Conservation (phyloP, 2,329 filamentous ascomycete genomes). For the Trichoderma hamatum region DNA sequence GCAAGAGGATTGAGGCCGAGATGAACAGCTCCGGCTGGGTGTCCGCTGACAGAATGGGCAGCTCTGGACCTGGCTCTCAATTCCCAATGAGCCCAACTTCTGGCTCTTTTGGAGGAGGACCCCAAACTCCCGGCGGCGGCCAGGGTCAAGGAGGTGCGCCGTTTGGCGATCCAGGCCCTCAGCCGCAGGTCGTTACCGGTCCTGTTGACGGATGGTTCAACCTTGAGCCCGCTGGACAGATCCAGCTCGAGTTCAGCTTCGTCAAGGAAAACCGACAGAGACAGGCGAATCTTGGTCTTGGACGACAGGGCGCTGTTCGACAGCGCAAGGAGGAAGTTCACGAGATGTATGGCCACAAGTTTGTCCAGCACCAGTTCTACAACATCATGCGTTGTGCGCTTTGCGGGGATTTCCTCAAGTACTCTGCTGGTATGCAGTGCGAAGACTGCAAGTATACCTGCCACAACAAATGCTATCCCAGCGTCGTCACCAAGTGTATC, state of each 20-base stretch:
- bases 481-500: slow-evolving; percentile 98
- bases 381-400: slow-evolving; percentile 99
- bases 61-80: slow-evolving; percentile 52
- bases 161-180: slow-evolving; percentile 44
- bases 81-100: slow-evolving; percentile 60
- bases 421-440: slow-evolving; percentile 98
- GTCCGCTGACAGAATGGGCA: slow-evolving; percentile 91
- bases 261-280: slow-evolving; percentile 84
- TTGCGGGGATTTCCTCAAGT: slow-evolving; percentile 97
- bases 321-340: slow-evolving; percentile 98
- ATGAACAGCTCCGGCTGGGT: slow-evolving; percentile 96
- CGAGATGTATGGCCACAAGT: slow-evolving; percentile 99
- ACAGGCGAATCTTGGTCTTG: slow-evolving; percentile 84
- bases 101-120: slow-evolving; percentile 48
- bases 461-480: slow-evolving; percentile 94
- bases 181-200: slow-evolving; percentile 57
- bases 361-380: slow-evolving; percentile 98
- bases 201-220: slow-evolving; percentile 96
- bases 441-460: slow-evolving; percentile 99
- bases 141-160: slow-evolving; percentile 38
- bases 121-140: slow-evolving; percentile 47
- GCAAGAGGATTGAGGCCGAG: slow-evolving; percentile 95
- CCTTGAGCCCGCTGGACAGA: slow-evolving; percentile 88
- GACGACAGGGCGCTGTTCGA: slow-evolving; percentile 92
- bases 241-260: slow-evolving; percentile 90